A percentile compares a stretch with the other conserved stretches of the same genome.
Evolutionary conservation across 148 eudicot genomes (phyloP).

Genomic region (Rheum nobile): DNA sequence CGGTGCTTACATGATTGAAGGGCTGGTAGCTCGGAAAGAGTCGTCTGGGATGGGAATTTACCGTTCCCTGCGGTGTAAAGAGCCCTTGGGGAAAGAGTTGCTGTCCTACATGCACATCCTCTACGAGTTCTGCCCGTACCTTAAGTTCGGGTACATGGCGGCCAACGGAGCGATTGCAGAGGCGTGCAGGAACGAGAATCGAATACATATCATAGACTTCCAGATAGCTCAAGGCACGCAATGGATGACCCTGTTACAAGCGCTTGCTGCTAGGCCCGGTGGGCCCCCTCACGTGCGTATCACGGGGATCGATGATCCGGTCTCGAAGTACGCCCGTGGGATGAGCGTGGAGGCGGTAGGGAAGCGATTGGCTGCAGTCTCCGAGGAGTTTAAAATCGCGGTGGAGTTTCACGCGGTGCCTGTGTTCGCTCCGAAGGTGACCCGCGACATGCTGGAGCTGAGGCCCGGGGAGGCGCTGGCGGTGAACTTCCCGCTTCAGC

Average conservation of each 20-base stretch:
- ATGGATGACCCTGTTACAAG: constrained; percentile 87
- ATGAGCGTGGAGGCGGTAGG: constrained; percentile 50
- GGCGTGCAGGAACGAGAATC: constrained; percentile 66
- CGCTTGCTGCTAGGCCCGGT: constrained; percentile 72
- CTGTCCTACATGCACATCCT: constrained; percentile 84
- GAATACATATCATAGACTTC: constrained; percentile 74
- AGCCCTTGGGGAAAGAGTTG: constrained; percentile 68
- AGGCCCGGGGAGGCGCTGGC: constrained; percentile 79
- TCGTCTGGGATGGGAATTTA: constrained; percentile 66
- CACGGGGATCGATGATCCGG: constrained; percentile 82
- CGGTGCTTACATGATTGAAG: constrained; percentile 85
- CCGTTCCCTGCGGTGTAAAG: constrained; percentile 56
- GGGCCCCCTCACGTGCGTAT: constrained; percentile 77
- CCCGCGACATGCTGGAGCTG: constrained; percentile 53
- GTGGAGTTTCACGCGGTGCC: constrained; percentile 71
- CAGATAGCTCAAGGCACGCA: constrained; percentile 85
- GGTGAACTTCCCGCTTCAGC: constrained; percentile 76
- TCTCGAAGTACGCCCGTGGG: constrained; percentile 66
- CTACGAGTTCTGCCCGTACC: constrained; percentile 79
- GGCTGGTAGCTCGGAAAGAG: constrained; percentile 64
- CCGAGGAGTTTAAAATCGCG: constrained; percentile 50
- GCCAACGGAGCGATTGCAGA: constrained; percentile 94
- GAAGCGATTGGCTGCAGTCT: constrained; percentile 37
- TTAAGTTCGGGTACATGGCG: constrained; percentile 87
- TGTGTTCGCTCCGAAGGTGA: constrained; percentile 47